A percentile compares a stretch with the other conserved stretches of the same genome.
Evolutionary conservation across 2,329 filamentous ascomycete genomes (phyloP).

Genomic region (Claviceps pazoutovae): DNA sequence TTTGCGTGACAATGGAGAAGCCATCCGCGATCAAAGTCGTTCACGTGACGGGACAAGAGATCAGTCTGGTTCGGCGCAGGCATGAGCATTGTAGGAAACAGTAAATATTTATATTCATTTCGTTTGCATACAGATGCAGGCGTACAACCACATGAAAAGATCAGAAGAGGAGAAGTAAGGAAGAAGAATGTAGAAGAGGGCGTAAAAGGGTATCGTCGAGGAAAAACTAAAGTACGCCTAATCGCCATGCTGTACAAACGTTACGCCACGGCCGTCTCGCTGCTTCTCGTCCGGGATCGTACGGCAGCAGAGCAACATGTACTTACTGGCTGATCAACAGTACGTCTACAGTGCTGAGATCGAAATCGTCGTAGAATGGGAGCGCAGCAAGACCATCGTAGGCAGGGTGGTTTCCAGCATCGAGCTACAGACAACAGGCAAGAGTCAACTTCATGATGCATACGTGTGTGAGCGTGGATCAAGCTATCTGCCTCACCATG

Average conservation of each 20-base stretch:
- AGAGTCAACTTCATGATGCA: background rate
- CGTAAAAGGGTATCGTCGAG: background rate
- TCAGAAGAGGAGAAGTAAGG: background rate
- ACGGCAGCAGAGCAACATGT: background rate
- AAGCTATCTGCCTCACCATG: constrained; percentile 49
- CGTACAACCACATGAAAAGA: constrained; percentile 9
- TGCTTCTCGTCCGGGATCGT: background rate
- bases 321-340: constrained; percentile 98
- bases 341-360: constrained; percentile 91
- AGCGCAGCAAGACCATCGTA: constrained; percentile 89
- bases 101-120: constrained; percentile 24
- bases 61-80: constrained; percentile 5
- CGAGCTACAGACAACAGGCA: constrained; percentile 45
- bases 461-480: background rate
- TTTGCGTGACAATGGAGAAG: background rate
- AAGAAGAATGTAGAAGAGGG: background rate
- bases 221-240: background rate
- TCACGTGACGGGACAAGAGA: background rate
- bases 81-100: constrained; percentile 11
- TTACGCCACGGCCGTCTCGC: background rate
- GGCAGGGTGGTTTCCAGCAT: constrained; percentile 91
- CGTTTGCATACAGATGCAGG: constrained; percentile 14
- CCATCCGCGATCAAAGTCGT: background rate
- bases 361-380: constrained; percentile 97
- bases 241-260: background rate